A percentile compares a stretch with the other conserved stretches of the same genome.
Evolutionary conservation across 225 moss, liverwort and hornwort genomes (phyloP).

Genomic region (Thuidium tamariscinum): DNA sequence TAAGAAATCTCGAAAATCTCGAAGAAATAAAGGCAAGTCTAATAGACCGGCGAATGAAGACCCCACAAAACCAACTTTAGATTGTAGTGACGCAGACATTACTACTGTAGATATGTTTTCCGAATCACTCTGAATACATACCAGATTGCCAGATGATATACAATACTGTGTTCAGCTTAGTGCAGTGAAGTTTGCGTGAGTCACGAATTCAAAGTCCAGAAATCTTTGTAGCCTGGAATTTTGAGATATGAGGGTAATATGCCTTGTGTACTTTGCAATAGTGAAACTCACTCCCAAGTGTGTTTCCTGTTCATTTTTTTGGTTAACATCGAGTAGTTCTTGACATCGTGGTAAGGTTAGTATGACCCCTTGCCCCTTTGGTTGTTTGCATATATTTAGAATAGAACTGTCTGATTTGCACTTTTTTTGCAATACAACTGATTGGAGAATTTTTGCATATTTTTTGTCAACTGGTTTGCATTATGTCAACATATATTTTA

Average conservation of each 20-base stretch:
- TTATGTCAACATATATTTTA: no score
- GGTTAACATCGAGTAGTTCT: neutral
- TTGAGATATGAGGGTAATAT: neutral
- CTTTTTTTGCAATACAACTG: neutral
- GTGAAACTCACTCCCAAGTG: no score
- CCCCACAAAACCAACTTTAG: neutral
- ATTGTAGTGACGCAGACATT: neutral
- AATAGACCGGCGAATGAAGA: neutral
- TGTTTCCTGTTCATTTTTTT: neutral
- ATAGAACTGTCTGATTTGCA: neutral
- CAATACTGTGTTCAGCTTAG: neutral
- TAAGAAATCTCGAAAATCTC: conserved; percentile 20
- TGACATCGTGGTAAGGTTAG: no score
- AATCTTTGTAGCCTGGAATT: neutral
- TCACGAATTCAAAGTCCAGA: neutral
- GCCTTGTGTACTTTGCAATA: neutral
- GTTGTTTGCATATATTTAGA: no score
- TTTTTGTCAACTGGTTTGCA: no score
- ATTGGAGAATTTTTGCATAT: neutral
- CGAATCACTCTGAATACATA: neutral
- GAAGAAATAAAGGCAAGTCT: conserved; percentile 9
- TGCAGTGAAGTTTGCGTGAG: neutral
- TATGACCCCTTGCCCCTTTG: neutral
- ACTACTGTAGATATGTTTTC: neutral
- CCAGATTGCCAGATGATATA: neutral